These are phyloP conservation scores for Phytopythium mirpurense DNA, from an alignment of 352 stramenopile genomes.

Conservation along the genomic window DNA sequence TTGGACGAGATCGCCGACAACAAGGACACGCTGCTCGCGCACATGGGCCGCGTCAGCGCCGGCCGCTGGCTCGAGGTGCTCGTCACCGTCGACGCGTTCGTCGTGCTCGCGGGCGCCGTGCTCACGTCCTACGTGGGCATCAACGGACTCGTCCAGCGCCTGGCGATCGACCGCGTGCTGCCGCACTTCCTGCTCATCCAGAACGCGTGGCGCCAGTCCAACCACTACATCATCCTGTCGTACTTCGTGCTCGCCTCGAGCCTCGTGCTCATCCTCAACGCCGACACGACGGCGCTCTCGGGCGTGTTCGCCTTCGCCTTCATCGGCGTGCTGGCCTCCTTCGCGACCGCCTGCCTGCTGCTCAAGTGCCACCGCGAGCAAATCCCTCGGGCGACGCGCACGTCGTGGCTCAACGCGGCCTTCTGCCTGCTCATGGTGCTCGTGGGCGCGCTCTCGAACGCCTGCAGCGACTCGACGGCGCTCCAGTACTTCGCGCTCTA, in stretches of 20 bases:
- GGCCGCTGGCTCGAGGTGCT: slow-evolving; percentile 27
- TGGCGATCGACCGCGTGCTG: slow-evolving; percentile 76
- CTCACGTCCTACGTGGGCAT: slow-evolving; percentile 74
- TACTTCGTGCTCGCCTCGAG: slow-evolving; percentile 72
- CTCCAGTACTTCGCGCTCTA: slow-evolving; percentile 58
- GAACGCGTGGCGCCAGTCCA: slow-evolving; percentile 69
- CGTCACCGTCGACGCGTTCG: slow-evolving; percentile 63
- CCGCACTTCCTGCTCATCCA: slow-evolving; percentile 46
- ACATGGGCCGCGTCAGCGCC: slow-evolving; percentile 38
- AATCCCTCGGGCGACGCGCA: slow-evolving; percentile 63
- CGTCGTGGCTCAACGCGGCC: slow-evolving; percentile 54
- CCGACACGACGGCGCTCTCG: slow-evolving; percentile 68
- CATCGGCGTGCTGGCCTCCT: slow-evolving; percentile 79
- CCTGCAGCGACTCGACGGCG: slow-evolving; percentile 34
- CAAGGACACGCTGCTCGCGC: slow-evolving; percentile 54
- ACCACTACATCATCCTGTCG: slow-evolving; percentile 78
- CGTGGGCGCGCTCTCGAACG: slow-evolving; percentile 47
- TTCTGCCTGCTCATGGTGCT: slow-evolving; percentile 49
- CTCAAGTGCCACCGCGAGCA: slow-evolving; percentile 78
- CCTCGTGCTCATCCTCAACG: slow-evolving; percentile 72
- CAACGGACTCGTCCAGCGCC: slow-evolving; percentile 51
- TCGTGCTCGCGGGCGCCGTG: slow-evolving; percentile 67
- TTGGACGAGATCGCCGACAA: slow-evolving; percentile 53
- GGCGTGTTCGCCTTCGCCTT: slow-evolving; percentile 89
- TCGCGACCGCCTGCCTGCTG: slow-evolving; percentile 75